Base-by-base conservation (phyloP, 2,329 filamentous ascomycete species). In the Botrytis deweyae region DNA sequence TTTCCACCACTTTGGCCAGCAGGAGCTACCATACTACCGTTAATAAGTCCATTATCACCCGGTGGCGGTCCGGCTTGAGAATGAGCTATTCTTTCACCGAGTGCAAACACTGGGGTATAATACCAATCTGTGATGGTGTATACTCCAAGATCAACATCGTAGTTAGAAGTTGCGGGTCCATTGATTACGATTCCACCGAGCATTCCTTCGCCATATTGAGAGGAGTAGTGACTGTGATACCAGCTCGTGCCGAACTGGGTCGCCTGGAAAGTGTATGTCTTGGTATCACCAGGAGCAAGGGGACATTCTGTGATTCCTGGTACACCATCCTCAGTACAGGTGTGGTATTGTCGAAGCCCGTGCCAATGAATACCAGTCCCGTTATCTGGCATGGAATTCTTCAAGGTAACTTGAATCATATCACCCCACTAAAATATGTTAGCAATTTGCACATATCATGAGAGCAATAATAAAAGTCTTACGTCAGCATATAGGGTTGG, bases 201-300 rank as follows among this genome's bases (percentile, higher is more conserved):
- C 0, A 90, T 81, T 0, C 90, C 90, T 84, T 80, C 82, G 82
- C 80, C 80, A 71, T 84, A 84, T 75, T 84, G 83, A n/a, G 80
- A 76, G 12, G 82, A 82, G 76, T 87, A 87, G 78, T 90, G 89
- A 1, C 86, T 87, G 80, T 91, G 89, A 73, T 90, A 90, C 74
- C 74, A 75, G 44, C 38, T 72, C 61, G 72, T 76, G 61, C 76
- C 76, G 44, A 61, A 74, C 58, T 76, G 76, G 29, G 73, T 74
- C 4, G 70, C 73, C 49, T 73, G 73, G 49, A 76, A 77, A 10
- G 75, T 79, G 75, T 84, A 84, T 10, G 79, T 82, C 73, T 79
- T 80, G 20, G 78, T 79, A 18, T 82, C 77, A 18, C 87, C 87
- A 0, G 90, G 90, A 4, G 89, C 83, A 74, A 76, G 66, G n/a